A percentile compares a stretch with the other conserved stretches of the same genome.
Conservation (phyloP, 2,329 filamentous ascomycete genomes). For the Fusarium hainanense region DNA sequence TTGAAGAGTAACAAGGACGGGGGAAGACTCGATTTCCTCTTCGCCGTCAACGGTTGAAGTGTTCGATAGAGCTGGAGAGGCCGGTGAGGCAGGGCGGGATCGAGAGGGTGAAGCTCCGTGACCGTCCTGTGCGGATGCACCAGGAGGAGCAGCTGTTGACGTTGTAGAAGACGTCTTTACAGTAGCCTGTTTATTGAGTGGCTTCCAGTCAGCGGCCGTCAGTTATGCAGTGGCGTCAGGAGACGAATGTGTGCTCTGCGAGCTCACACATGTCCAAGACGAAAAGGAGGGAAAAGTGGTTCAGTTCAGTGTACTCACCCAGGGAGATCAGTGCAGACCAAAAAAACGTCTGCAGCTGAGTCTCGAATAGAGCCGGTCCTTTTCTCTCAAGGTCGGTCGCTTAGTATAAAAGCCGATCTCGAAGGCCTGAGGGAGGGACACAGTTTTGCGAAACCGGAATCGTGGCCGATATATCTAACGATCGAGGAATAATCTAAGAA, state of each 20-base stretch:
- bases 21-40: conserved; percentile 66
- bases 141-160: conserved; percentile 63
- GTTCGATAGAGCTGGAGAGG: conserved; percentile 70
- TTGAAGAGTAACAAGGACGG: conserved; percentile 67
- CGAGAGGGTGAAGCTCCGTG: conserved; percentile 53
- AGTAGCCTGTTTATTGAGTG: conserved; percentile 49
- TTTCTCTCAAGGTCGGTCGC: conserved; percentile 45
- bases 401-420: conserved; percentile 42
- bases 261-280: conserved; percentile 33
- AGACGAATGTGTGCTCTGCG: conserved; percentile 38
- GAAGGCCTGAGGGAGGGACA: conserved; percentile 35
- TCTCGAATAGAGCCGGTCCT: conserved; percentile 54
- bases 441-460: conserved; percentile 34
- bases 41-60: conserved; percentile 70
- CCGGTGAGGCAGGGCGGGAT: conserved; percentile 52
- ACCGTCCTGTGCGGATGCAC: conserved; percentile 71
- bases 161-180: conserved; percentile 68
- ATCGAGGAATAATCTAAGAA: conserved; percentile 33
- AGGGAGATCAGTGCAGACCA: conserved; percentile 73
- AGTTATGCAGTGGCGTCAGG: conserved; percentile 41
- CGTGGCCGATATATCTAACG: conserved; percentile 31
- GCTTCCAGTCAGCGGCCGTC: conserved; percentile 42
- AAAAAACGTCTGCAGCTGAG: conserved; percentile 66
- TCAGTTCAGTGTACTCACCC: conserved; percentile 53
- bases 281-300: conserved; percentile 12